phyloP scores from a whole-genome alignment of 208 protist species.

The Kentomonas sorsogonicus region DNA sequence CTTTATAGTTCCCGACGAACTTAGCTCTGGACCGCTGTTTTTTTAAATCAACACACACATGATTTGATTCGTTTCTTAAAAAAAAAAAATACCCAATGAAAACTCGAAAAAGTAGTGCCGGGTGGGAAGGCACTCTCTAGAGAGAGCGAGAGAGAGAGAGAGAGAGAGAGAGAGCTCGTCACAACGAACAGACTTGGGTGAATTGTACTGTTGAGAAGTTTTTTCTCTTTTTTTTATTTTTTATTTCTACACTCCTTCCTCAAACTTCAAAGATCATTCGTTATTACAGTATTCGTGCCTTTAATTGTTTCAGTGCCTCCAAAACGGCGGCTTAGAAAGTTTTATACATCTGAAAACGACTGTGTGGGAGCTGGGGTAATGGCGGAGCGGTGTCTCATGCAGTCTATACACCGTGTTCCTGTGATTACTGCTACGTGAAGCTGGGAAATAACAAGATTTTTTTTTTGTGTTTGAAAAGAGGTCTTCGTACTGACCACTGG shows the following conservation, averaged over 20 bases:
- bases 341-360: not conserved
- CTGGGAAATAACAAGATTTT: too few species aligned
- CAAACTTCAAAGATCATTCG: not conserved
- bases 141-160: not conserved
- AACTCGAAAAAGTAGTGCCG: not conserved
- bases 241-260: not conserved
- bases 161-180: too few species aligned
- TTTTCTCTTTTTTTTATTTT: constrained; percentile 16
- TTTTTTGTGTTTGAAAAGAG: too few species aligned
- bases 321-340: too few species aligned
- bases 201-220: not conserved
- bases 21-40: not conserved
- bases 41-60: constrained; percentile 1
- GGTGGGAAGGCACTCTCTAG: not conserved
- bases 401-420: too few species aligned
- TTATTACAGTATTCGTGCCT: constrained; percentile 9
- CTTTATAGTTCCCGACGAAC: not conserved
- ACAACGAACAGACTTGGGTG: too few species aligned
- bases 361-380: constrained; percentile 16
- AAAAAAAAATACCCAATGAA: not conserved
- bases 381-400: constrained; percentile 11
- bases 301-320: not conserved
- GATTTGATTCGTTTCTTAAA: not conserved
- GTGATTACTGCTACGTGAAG: too few species aligned
- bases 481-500: too few species aligned